Base-by-base conservation (phyloP, 2,329 filamentous ascomycete genomes). In the Ophiocordyceps polyrhachis-furcata region DNA sequence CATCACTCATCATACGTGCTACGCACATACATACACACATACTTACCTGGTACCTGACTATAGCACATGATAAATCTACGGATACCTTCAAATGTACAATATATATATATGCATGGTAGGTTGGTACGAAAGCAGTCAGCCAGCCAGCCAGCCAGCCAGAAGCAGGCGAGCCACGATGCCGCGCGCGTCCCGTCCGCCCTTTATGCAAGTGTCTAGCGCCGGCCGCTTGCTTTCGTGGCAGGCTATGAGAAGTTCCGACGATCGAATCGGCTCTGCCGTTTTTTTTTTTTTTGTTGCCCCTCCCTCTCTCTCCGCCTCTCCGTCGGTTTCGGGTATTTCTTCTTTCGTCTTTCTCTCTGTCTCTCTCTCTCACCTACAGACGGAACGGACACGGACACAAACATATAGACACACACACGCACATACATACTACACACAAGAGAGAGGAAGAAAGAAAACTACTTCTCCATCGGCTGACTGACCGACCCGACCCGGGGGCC, bases 191-290 rank as follows among this genome's bases (percentile, higher is more conserved):
- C 53, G 47, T 49, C 48, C 51, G 50, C 54, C 52, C 53, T 51
- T 43, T 35, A 29, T 40, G 51, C 52, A 48, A 48, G 49, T 37
- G 52, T 49, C 51, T 50, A 54, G 54, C 55, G 49, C 53, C 51
- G 52, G 54, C 47, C 51, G 53, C 53, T 58, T 57, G 58, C 58
- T 55, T 54, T 64, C 61, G 60, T 64, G 61, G 61, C 61, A 63
- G 47, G 42, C 50, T 49, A 40, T 53, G 51, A 53, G 50, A 50
- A 50, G 51, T 47, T 41, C 41, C 12, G 19, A 21, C 12, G 35
- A 15, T 23, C 15, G 14, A 17, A 21, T 17, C 20, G n/a, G 31
- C 23, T 20, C 15, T 25, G 32, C 11, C 7, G 15, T 12, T 12
- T 20, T 12, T 38, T 38, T 38, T 6, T 12, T 12, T 20, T 12